Base-by-base conservation (phyloP, 2,329 filamentous ascomycete genomes). In the Helotiales sp. region DNA sequence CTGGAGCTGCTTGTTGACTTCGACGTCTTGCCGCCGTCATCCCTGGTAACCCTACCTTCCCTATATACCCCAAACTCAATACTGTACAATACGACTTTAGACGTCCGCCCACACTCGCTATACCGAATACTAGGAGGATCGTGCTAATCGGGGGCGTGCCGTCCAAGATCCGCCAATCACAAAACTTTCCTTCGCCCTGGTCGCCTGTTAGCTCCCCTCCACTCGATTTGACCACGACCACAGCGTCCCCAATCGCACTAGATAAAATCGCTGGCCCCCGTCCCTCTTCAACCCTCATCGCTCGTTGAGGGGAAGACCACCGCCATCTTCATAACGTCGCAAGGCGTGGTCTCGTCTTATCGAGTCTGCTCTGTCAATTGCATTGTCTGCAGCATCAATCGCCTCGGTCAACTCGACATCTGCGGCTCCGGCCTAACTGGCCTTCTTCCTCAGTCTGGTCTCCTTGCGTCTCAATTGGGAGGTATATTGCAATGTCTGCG, bases 161-260 rank as follows among this genome's bases (percentile, higher is more conserved):
- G n/a, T n/a, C n/a, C n/a, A n/a, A 44, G 40, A 44, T 44, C 40
- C 19, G 22, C 46, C 46, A 48, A 48, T 48, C 29, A 48, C 46
- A 48, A 48, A n/a, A 48, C 46, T 48, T 31, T 33, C 46, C 46
- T 22, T 48, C 46, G 46, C 46, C 46, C 46, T 48, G 27, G 46
- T 48, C 46, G 13, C 27, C 19, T 48, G 24, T 31, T 8, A 27
- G n/a, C n/a, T n/a, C n/a, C n/a, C n/a, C 46, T 48, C 46, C 25
- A 48, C 29, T 31, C 46, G 24, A 31, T 33, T 9, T 27, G 29
- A 48, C 29, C 27, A 29, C 25, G 46, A 48, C 46, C 25, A 33
- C n/a, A n/a, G n/a, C 15, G 31, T 29, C 46, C 46, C 46, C 46
- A 48, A 48, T 48, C 46, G 46, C 46, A 48, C 46, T 48, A 31